Evolutionary conservation across 805 yeast genomes (phyloP).

Genomic region (Zygoascus tannicola): DNA sequence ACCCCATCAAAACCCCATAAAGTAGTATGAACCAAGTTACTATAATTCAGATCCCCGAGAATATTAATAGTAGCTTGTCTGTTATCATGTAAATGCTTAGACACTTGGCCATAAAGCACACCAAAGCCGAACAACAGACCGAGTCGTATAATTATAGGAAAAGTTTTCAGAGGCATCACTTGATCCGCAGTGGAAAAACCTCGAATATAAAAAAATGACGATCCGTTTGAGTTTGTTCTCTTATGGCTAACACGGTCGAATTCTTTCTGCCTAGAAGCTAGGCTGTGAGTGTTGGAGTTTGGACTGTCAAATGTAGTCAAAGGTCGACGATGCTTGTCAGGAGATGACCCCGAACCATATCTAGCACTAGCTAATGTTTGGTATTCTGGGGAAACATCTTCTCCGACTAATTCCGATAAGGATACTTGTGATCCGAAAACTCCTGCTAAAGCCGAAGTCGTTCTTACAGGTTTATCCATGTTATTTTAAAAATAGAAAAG

Average conservation of each 20-base stretch:
- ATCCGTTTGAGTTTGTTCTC: slow-evolving; percentile 1
- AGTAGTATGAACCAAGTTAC: slow-evolving; percentile 18
- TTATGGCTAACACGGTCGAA: neutral
- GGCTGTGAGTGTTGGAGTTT: neutral
- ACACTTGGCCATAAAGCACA: slow-evolving; percentile 24
- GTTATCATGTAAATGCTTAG: slow-evolving; percentile 23
- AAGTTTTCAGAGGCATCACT: slow-evolving; percentile 12
- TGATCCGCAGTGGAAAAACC: slow-evolving; percentile 9
- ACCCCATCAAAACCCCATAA: slow-evolving; percentile 25
- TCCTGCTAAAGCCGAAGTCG: slow-evolving; percentile 27
- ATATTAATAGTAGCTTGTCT: slow-evolving; percentile 9
- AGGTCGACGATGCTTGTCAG: neutral
- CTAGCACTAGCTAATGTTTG: neutral
- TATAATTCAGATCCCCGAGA: slow-evolving; percentile 4
- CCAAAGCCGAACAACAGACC: slow-evolving; percentile 21
- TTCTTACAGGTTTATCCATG: slow-evolving; percentile 3
- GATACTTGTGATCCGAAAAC: slow-evolving; percentile 33
- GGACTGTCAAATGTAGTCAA: neutral
- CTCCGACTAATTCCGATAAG: slow-evolving; percentile 30
- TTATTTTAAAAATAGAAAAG: neutral
- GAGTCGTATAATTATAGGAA: slow-evolving; percentile 13
- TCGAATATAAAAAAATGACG: slow-evolving; percentile 1
- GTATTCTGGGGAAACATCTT: slow-evolving; percentile 8
- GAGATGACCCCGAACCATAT: neutral
- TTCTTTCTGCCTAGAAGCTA: neutral